Conservation (phyloP, 2,329 filamentous ascomycete species). For the Nothomitra cinnamomea region DNA sequence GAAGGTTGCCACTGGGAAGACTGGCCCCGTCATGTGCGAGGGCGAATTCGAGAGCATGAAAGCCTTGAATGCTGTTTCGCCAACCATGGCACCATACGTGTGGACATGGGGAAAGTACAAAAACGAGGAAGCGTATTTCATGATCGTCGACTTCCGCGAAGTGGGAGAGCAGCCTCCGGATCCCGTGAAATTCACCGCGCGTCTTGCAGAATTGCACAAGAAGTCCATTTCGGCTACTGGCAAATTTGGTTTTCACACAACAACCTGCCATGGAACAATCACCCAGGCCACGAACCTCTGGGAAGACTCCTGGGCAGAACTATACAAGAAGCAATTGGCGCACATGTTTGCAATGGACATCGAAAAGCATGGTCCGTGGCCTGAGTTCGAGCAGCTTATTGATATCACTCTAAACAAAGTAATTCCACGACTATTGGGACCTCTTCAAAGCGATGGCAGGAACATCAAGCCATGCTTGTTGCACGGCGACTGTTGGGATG, state of each 20-base stretch:
- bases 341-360: constrained; percentile 15
- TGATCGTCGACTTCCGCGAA: constrained; percentile 4
- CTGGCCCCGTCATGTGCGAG: constrained; percentile 15
- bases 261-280: neutral
- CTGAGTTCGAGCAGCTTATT: constrained; percentile 17
- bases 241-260: constrained; percentile 5
- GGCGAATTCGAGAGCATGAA: constrained; percentile 2
- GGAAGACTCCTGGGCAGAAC: constrained; percentile 19
- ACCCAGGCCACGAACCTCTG: neutral
- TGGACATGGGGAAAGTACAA: constrained; percentile 6
- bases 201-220: constrained; percentile 5
- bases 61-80: neutral
- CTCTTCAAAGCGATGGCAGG: constrained; percentile 24
- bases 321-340: constrained; percentile 16
- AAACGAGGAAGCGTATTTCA: constrained; percentile 4
- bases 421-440: constrained; percentile 28
- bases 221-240: constrained; percentile 5
- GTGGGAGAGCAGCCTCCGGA: constrained; percentile 4
- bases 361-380: constrained; percentile 11
- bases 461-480: constrained; percentile 11
- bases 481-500: constrained; percentile 15
- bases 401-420: constrained; percentile 24
- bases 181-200: neutral
- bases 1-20: too few relatives aligned
- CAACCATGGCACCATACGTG: neutral